Percentiles rank a stretch among this genome's conserved stretches.
These are phyloP conservation scores for Murraya koenigii DNA, from an alignment of 345 rosid species.

Conservation along the genomic window DNA sequence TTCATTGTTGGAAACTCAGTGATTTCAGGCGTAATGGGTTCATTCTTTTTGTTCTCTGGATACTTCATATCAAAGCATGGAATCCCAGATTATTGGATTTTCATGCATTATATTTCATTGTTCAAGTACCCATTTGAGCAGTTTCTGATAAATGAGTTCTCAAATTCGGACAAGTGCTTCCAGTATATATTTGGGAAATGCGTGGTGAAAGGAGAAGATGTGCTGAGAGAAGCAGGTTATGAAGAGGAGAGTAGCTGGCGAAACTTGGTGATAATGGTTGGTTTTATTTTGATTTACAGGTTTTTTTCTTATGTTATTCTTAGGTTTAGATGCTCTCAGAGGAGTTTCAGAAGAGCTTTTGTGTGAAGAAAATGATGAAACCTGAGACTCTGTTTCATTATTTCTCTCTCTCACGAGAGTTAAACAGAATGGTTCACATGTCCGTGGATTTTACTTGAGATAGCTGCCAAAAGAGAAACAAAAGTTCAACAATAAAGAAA, in stretches of 20 bases:
- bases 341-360: conserved; percentile 33
- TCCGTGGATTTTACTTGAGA: conserved; percentile 37
- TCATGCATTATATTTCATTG: conserved; percentile 86
- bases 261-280: conserved; percentile 70
- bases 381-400: not conserved
- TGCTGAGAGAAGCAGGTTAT: conserved; percentile 75
- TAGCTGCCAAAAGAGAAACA: conserved; percentile 15
- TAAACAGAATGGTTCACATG: conserved; percentile 39
- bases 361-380: conserved; percentile 20
- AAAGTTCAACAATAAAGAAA: conserved; percentile 1
- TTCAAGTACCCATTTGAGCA: conserved; percentile 99
- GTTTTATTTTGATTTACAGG: conserved; percentile 77
- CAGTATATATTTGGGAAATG: conserved; percentile 66
- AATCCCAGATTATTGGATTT: conserved; percentile 88
- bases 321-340: conserved; percentile 66
- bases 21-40: conserved; percentile 93
- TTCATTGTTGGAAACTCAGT: conserved; percentile 91
- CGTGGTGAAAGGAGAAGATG: conserved; percentile 58
- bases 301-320: conserved; percentile 73
- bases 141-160: conserved; percentile 87
- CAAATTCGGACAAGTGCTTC: conserved; percentile 70
- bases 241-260: conserved; percentile 73
- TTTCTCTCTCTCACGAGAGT: conserved; percentile 29
- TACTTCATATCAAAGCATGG: conserved; percentile 82
- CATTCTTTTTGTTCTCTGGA: conserved; percentile 92